Base-by-base conservation (phyloP, 2,329 filamentous ascomycete genomes). In the Arthrinium phaeospermum region DNA sequence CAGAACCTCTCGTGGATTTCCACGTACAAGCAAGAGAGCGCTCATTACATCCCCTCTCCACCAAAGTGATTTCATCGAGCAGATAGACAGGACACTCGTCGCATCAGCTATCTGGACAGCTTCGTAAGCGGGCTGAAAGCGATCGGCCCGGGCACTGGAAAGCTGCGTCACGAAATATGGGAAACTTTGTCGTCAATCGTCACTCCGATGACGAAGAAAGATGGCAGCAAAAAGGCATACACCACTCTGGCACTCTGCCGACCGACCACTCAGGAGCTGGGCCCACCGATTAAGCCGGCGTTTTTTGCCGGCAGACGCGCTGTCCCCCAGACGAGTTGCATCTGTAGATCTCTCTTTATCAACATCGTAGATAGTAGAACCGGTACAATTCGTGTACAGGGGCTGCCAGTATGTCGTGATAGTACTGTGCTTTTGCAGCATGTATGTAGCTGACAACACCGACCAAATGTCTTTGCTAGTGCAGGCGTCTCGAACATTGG, bases 221-320 rank as follows among this genome's bases (percentile, higher is more conserved):
- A 41, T 22, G 53, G 16, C 19, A 16, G 57, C 57, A 64, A 22
- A 64, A 37, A 64, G 10, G 34, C 34, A 64, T 19, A 14, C 7
- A 41, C 57, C 27, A 37, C 53, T 34, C 27, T 57, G 30, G 6
- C 27, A 61, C 53, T 37, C 27, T 37, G 34, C 53, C 41, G 57
- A n/a, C 53, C 41, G 57, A n/a, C 57, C 34, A 64, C 34, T 64
- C 57, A 37, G n/a, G 19, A 41, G 30, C 57, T 41, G 1, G 57
- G 30, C 27, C 57, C 57, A 64, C 57, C 30, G 57, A 64, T 64
- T 41, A 30, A 61, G 57, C 57, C 57, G 57, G 57, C 19, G 34
- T 64, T 64, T 64, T 64, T 64, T 64, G 34, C 57, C 57, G 57
- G 34, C 57, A 64, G 57, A 41, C 19, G 57, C 57, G 57, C 57